Base-by-base conservation (phyloP, 2,329 filamentous ascomycete species). In the Pseudocercospora crystallina region DNA sequence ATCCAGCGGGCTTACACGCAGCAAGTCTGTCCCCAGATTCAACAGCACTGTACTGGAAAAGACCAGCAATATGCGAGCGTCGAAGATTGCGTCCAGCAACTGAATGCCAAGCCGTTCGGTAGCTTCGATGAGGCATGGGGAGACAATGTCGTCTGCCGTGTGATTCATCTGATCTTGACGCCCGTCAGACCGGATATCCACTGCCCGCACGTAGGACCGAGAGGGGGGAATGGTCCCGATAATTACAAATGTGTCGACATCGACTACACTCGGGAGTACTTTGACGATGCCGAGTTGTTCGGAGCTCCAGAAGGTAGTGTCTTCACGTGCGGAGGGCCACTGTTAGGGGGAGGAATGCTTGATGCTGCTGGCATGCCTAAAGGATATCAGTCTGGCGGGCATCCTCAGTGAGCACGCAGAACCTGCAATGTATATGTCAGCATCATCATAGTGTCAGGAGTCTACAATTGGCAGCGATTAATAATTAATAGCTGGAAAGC, bases 61-160 rank as follows among this genome's bases (percentile, higher is more conserved):
- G 70, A 75, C 54, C 54, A 60, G 47, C 69, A 74, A 48, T 76
- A 71, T 61, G 37, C 46, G 7, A 68, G 58, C 44, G 32, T 32
- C 5, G 34, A 43, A 33, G 55, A 72, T 36, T 75, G 72, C 57
- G 58, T 71, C 2, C 35, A 54, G 2, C 47, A 59, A 5, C 56
- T 75, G 30, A 61, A 61, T 8, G 14, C 47, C 33, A 72, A 73
- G 59, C 52, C 61, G 0, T 74, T 71, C 47, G 73, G 72, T 1
- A 69, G 58, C 30, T 76, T 72, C 46, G 70, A 74, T 44, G 68
- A 74, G 52, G 68, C 68, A 0, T 76, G 72, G 70, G 72, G 70
- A 8, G 72, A 76, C 53, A 75, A 74, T 43, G 59, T 76, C 8
- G 71, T 71, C 20, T 76, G 72, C 56, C 62, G 73, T 2, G 66